Base-by-base conservation (phyloP, 805 yeast genomes). In the Starmera caribaea region DNA sequence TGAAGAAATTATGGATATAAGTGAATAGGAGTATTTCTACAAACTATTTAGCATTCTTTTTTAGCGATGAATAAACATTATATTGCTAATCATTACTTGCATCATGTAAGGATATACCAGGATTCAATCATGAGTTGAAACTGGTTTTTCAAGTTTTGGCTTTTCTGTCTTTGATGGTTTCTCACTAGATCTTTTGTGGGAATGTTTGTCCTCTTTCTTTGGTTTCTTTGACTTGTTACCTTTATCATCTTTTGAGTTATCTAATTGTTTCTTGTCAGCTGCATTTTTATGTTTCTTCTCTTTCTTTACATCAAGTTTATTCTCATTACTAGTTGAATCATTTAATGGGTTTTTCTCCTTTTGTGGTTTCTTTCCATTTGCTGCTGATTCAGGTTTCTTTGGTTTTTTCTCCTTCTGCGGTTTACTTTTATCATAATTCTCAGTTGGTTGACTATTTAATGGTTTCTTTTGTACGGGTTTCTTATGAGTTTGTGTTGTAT, bases 1-100 rank as follows among this genome's bases (percentile, higher is more conserved):
- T 35, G 76, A 69, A 42, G 69, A 44, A 4, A 45, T 72, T 37
- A 76, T 76, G 83, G 81, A 76, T 49, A 64, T 75, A 42, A 72
- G 77, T 52, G 81, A 75, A 39, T 74, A 36, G n/a, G n/a, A n/a
- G n/a, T n/a, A 41, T 16, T 11, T 11, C 31, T 11, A 32, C 14
- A 8, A 13, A 14, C 15, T n/a, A n/a, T n/a, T n/a, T n/a, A n/a
- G n/a, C n/a, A n/a, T n/a, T n/a, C n/a, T n/a, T n/a, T n/a, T n/a
- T n/a, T n/a, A n/a, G n/a, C n/a, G n/a, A n/a, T n/a, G n/a, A n/a
- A n/a, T n/a, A n/a, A n/a, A n/a, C n/a, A n/a, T n/a, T n/a, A n/a
- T n/a, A n/a, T n/a, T n/a, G n/a, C n/a, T n/a, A n/a, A n/a, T n/a
- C n/a, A n/a, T n/a, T n/a, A n/a, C n/a, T n/a, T n/a, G n/a, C n/a